phyloP scores from a whole-genome alignment of 768 basidiomycete species.

The Phylloporus sp. region DNA sequence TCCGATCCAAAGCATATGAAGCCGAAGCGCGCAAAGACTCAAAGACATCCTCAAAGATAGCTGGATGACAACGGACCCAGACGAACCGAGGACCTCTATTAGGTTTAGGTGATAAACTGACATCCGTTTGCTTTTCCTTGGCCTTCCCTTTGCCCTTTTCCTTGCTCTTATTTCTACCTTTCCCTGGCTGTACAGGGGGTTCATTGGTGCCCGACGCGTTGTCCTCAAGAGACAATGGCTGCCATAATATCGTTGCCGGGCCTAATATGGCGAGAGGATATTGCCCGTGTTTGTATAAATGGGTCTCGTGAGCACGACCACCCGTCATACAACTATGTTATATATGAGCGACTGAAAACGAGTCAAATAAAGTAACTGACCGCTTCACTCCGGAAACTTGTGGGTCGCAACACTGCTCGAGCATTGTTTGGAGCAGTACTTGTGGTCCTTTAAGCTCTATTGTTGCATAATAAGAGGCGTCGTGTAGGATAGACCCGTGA shows the following conservation, averaged over 20 bases:
- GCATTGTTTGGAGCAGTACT: conserved; percentile 44
- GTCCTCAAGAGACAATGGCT: conserved; percentile 28
- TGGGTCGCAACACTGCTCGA: conserved; percentile 61
- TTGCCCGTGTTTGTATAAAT: conserved; percentile 54
- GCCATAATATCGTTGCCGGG: conserved; percentile 76
- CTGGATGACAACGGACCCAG: conserved; percentile 82
- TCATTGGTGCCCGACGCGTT: background rate
- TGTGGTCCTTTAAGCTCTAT: conserved; percentile 72
- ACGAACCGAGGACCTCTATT: conserved; percentile 38
- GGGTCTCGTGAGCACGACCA: conserved; percentile 59
- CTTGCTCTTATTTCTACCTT: conserved; percentile 9
- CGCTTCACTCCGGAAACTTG: conserved; percentile 62
- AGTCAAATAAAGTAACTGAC: conserved; percentile 32
- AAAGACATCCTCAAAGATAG: conserved; percentile 56
- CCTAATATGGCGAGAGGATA: conserved; percentile 74
- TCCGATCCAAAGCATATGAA: conserved; percentile 44
- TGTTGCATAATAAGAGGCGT: conserved; percentile 79
- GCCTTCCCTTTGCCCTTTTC: conserved; percentile 27
- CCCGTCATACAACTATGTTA: conserved; percentile 59
- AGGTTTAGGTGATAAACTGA: conserved; percentile 4
- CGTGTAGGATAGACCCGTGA: conserved; percentile 84
- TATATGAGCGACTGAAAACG: conserved; percentile 1
- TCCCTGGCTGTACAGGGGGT: conserved; percentile 6
- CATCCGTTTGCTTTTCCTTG: conserved; percentile 32
- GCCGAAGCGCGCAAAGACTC: conserved; percentile 48